phyloP scores from a whole-genome alignment of 108 stramenopile species.

The Aurantiochytrium sp. region DNA sequence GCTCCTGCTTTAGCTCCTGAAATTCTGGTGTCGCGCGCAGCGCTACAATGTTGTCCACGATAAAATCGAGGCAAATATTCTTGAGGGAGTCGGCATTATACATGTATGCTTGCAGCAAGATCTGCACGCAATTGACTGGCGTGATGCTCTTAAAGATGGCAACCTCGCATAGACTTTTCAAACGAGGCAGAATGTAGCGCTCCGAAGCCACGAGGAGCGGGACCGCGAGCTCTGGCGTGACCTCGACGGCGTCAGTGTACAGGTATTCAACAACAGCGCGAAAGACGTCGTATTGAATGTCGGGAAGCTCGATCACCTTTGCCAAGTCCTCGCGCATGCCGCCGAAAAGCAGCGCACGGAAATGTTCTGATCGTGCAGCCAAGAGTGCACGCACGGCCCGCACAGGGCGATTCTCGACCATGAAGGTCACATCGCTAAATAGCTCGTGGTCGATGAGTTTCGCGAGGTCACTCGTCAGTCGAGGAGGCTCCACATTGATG shows the following conservation, averaged over 20 bases:
- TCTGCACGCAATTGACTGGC: slow-evolving; percentile 20
- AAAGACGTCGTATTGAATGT: slow-evolving; percentile 62
- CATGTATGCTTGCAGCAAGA: slow-evolving; percentile 29
- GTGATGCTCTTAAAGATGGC: slow-evolving; percentile 34
- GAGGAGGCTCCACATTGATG: slow-evolving; percentile 63
- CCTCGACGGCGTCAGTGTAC: slow-evolving; percentile 40
- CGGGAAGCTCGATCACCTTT: slow-evolving; percentile 55
- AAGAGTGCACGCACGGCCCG: slow-evolving; percentile 33
- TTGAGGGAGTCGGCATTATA: slow-evolving; percentile 40
- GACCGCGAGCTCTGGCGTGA: slow-evolving; percentile 67
- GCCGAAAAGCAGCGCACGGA: slow-evolving; percentile 45
- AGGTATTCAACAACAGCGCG: slow-evolving; percentile 38
- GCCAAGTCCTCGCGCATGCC: slow-evolving; percentile 32
- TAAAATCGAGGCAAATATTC: slow-evolving; percentile 64
- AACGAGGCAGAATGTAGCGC: slow-evolving; percentile 76
- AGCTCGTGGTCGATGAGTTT: slow-evolving; percentile 54
- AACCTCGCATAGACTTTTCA: slow-evolving; percentile 83
- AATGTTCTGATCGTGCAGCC: slow-evolving; percentile 36
- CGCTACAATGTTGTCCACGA: slow-evolving; percentile 70
- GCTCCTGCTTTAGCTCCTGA: slow-evolving; percentile 72
- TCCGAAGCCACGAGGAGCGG: slow-evolving; percentile 80
- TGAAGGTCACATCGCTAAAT: slow-evolving; percentile 38
- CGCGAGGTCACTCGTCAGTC: slow-evolving; percentile 67
- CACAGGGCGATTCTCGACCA: slow-evolving; percentile 36
- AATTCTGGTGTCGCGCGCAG: slow-evolving; percentile 35